A percentile compares a stretch with the other conserved stretches of the same genome.
Conservation (phyloP, 352 stramenopile genomes). For the Globisporangium irregulare region DNA sequence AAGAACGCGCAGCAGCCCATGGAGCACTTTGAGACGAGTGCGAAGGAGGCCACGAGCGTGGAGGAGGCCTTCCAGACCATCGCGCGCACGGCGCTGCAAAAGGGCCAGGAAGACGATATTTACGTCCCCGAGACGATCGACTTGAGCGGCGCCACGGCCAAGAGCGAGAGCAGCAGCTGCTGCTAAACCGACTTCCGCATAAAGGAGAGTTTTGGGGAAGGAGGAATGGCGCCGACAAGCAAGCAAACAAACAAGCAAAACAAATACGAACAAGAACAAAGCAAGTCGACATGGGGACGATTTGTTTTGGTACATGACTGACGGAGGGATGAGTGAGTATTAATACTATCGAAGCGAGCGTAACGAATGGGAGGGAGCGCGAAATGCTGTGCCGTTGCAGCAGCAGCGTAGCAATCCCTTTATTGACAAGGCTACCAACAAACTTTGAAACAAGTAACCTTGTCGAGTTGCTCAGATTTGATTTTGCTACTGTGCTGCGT, state of each 20-base stretch:
- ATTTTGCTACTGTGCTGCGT: not conserved
- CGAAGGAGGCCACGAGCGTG: constrained; percentile 96
- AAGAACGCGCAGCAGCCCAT: constrained; percentile 89
- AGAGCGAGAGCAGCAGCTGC: constrained; percentile 67
- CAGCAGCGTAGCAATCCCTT: not conserved
- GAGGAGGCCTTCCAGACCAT: constrained; percentile 96
- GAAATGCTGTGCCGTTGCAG: not conserved
- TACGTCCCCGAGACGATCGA: constrained; percentile 87
- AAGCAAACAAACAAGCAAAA: not conserved
- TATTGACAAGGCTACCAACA: not conserved
- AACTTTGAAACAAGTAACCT: not conserved
- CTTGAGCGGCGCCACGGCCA: constrained; percentile 65
- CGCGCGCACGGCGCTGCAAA: constrained; percentile 85
- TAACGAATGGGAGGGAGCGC: not conserved
- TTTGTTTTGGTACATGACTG: constrained; percentile 1
- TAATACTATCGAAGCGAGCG: not conserved
- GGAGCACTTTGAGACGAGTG: constrained; percentile 97
- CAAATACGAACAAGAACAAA: not conserved
- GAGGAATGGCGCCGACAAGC: not conserved
- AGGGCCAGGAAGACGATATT: constrained; percentile 86
- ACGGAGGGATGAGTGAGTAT: not conserved
- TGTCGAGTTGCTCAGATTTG: not conserved
- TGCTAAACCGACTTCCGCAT: constrained; percentile 38
- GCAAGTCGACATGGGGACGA: not conserved
- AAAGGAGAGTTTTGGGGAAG: not conserved